Evolutionary conservation across 176 grass and related monocot species (phyloP), one percentile per base, ranked within the genome.

Genomic region (Dactylis glomerata): DNA sequence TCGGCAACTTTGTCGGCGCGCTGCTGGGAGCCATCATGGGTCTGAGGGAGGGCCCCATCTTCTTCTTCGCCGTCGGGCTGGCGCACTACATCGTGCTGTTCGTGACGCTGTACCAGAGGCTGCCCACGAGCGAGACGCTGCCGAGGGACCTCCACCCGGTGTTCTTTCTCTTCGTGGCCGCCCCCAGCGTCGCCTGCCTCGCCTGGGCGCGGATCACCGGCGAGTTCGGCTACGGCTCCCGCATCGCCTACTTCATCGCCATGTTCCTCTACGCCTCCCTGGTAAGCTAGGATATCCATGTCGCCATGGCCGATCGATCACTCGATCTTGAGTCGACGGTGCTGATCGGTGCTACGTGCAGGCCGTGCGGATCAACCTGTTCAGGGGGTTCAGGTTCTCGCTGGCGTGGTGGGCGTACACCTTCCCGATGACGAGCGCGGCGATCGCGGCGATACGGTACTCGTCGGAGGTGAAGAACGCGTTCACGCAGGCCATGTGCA

Each of bases 351-450:
- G 40, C 2, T 8, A n/a, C n/a, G n/a, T 45, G 42, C 24, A 97
- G 94, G 92, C 87, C 12, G 92, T 95, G 15, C 76, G 92, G 31
- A 80, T 98, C 64, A 98, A 98, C 70, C 84, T 98, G 76, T 98
- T 98, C 81, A 73, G 95, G 2, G 95, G 95, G 51, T 98, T 98
- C 87, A 86, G 89, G 76, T 98, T 98, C 84, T 93, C 96, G 8
- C 83, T 98, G 38, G 91, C 96, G 78, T 98, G 96, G 96, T 98
- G 96, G 96, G 96, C 91, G 9, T 98, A 98, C 77, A 98, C 96
- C 61, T 95, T 92, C 77, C 96, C 96, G 32, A 98, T 98, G 93
- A 96, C 96, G 1, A 89, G 93, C 63, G 96, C 93, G 10, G 88
- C 96, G 3, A 86, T 90, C 51, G 93, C 96, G 31, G 85, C 93